Base-by-base conservation (phyloP, 169 alveolate species). In the Eimeria brunetti region DNA sequence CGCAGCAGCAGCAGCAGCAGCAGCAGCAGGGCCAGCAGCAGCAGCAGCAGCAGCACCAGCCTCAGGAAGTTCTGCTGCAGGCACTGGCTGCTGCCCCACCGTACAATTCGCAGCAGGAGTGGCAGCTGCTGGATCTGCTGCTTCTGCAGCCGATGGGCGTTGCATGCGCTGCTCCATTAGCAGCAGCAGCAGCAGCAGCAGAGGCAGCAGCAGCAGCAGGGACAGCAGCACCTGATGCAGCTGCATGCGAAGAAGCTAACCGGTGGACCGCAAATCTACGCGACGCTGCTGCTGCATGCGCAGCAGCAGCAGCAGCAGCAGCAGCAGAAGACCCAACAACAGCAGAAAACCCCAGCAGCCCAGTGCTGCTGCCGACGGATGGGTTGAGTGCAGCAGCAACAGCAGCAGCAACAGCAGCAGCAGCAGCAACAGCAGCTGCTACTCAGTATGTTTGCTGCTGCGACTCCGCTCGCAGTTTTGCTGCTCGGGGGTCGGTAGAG, bases 291-390 rank as follows among this genome's bases (percentile, higher is more conserved):
- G 89, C 44, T 3, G 89, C 89, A 27, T 49, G 89, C 69, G 0
- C 89, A 51, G 85, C 71, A 80, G 89, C 89, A 49, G 71, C 89
- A 49, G 89, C 89, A 49, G 89, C 89, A 49, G 89, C 89, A 49
- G 5, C 14, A 1, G n/a, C 69, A 22, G 69, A 60, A 22, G n/a
- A n/a, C n/a, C n/a, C n/a, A n/a, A n/a, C n/a, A n/a, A n/a, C n/a
- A n/a, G n/a, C n/a, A n/a, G n/a, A n/a, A n/a, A n/a, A n/a, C n/a
- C 18, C 64, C 64, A 38, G 33, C 80, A 11, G 9, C 8, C n/a
- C 69, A 16, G 33, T 8, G 9, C 46, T 69, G 80, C 80, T 69
- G 41, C 56, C 86, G 24, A 44, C 30, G 11, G 86, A 76, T 1
- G 60, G 46, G 0, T 30, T n/a, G 49, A 7, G 30, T 3, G 69